These are phyloP conservation scores for Penicillium occitanis DNA, from an alignment of 2,329 filamentous ascomycete genomes.

Conservation along the genomic window DNA sequence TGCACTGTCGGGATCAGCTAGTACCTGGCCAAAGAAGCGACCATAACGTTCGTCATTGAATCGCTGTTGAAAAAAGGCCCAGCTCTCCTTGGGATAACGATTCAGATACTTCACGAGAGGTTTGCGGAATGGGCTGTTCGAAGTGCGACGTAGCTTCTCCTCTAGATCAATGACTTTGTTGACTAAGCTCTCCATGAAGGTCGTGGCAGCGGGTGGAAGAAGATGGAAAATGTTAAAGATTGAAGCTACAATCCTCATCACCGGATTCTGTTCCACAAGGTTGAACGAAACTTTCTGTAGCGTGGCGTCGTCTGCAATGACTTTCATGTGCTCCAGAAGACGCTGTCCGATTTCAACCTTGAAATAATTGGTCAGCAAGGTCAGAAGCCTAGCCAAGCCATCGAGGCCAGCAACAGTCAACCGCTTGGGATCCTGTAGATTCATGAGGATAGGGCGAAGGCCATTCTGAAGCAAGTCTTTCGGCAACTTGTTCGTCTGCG, in stretches of 20 bases:
- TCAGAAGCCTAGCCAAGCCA: conserved; percentile 83
- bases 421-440: conserved; percentile 88
- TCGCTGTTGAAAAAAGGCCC: conserved; percentile 73
- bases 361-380: conserved; percentile 95
- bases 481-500: conserved; percentile 84
- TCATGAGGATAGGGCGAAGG: conserved; percentile 90
- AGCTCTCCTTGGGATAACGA: conserved; percentile 85
- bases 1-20: conserved; percentile 72
- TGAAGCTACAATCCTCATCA: conserved; percentile 92
- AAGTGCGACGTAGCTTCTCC: conserved; percentile 77
- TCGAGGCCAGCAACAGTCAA: conserved; percentile 86
- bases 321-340: conserved; percentile 89
- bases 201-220: conserved; percentile 83
- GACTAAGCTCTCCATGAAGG: conserved; percentile 87
- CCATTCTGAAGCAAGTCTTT: conserved; percentile 95
- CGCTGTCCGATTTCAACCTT: conserved; percentile 96
- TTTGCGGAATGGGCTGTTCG: conserved; percentile 85
- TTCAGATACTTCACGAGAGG: conserved; percentile 93
- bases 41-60: conserved; percentile 85
- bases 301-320: conserved; percentile 75
- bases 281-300: conserved; percentile 92
- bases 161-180: conserved; percentile 89
- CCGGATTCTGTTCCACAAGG: conserved; percentile 85
- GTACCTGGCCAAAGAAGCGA: conserved; percentile 83
- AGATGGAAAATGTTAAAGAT: conserved; percentile 97